Evolutionary conservation across 2,329 filamentous ascomycete species (phyloP).

Genomic region (Amesomyces nigricolor): DNA sequence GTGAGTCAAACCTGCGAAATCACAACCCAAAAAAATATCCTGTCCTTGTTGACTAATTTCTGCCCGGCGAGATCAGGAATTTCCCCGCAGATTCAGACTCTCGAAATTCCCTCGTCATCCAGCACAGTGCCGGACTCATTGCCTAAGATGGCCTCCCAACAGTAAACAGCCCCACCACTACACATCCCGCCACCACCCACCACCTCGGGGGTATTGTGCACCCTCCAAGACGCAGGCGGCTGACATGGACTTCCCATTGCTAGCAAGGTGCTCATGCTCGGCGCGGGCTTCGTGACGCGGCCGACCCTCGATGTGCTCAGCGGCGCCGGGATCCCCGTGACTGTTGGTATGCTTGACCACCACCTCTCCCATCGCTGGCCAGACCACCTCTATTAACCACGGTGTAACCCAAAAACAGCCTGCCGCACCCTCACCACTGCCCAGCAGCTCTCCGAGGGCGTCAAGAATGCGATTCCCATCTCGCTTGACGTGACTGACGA

Average conservation of each 20-base stretch:
- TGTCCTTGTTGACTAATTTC: neutral
- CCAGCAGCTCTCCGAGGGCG: conserved; percentile 65
- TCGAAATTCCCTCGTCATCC: conserved; percentile 2
- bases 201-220: neutral
- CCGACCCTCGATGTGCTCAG: conserved; percentile 60
- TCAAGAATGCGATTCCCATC: conserved; percentile 69
- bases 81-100: neutral
- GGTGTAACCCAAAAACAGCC: conserved; percentile 15
- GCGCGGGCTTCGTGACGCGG: conserved; percentile 54
- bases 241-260: conserved; percentile 11
- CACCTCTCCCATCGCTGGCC: neutral
- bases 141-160: conserved; percentile 25
- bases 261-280: conserved; percentile 41
- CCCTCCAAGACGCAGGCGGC: neutral
- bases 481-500: conserved; percentile 78
- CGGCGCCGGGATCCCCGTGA: conserved; percentile 56
- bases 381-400: neutral
- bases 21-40: conserved; percentile 1
- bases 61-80: conserved; percentile 11
- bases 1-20: neutral
- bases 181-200: neutral
- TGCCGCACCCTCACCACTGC: conserved; percentile 59
- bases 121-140: neutral
- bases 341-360: conserved; percentile 49
- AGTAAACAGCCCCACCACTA: conserved; percentile 20